Conservation (phyloP, 164 flowering plant genomes). For the Taxillus chinensis region DNA sequence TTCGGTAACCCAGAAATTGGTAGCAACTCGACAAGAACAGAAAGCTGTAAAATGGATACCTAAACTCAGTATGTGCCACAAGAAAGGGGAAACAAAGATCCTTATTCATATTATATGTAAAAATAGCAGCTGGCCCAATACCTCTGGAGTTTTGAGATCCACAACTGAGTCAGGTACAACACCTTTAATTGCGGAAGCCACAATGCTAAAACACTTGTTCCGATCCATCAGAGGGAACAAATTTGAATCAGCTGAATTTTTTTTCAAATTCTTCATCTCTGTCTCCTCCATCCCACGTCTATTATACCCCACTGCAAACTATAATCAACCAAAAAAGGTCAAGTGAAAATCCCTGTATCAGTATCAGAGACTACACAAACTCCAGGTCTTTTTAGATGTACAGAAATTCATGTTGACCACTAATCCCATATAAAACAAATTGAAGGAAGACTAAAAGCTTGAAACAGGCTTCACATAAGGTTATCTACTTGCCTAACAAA, state of each 20-base stretch:
- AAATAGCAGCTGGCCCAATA: constrained; percentile 10
- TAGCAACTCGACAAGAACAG: constrained; percentile 61
- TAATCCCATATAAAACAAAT: too few species aligned
- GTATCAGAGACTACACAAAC: neutral
- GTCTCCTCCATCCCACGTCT: constrained; percentile 70
- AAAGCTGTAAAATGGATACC: constrained; percentile 34
- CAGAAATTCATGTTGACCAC: neutral
- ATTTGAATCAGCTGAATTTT: constrained; percentile 14
- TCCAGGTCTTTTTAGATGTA: neutral
- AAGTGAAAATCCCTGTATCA: neutral
- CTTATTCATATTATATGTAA: neutral
- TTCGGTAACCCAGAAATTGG: constrained; percentile 56
- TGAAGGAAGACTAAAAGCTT: too few species aligned
- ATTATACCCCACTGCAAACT: constrained; percentile 90
- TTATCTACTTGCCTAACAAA: too few species aligned
- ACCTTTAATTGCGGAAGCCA: constrained; percentile 69
- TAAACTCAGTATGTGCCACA: constrained; percentile 7
- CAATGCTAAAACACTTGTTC: constrained; percentile 52
- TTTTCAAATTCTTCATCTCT: constrained; percentile 31
- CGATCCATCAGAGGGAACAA: constrained; percentile 42
- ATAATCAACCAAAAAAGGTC: neutral
- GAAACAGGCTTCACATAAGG: too few species aligned
- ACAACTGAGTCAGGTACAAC: constrained; percentile 55
- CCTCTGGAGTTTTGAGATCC: constrained; percentile 79
- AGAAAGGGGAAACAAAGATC: neutral